Base-by-base conservation (phyloP, 495 filamentous ascomycete genomes). In the Massariosphaeria phaeospora region DNA sequence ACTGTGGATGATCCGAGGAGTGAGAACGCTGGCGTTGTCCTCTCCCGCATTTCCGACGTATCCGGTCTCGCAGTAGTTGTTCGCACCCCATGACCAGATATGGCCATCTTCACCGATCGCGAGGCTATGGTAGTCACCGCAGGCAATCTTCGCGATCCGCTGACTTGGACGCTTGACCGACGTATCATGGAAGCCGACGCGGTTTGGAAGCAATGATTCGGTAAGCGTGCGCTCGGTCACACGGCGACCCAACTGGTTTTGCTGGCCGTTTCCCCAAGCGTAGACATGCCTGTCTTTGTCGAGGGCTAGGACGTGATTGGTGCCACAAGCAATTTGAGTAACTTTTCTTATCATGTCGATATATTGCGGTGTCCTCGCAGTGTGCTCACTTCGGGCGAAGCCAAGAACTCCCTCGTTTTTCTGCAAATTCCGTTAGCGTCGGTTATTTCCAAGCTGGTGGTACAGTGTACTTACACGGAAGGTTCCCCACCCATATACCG, bases 61-160 rank as follows among this genome's bases (percentile, higher is more conserved):
- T 38, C 87, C 93, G 9, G 84, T 87, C 68, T 91, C 83, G 40
- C 84, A 86, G 65, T 85, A 95, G 66, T 83, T 88, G 72, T 96
- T 97, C 30, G 89, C 70, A 5, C 91, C 91, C 89, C 90, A 97
- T 18, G 83, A 75, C 69, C 79, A 91, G 51, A 93, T 82, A 26
- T 83, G 76, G 29, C 80, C 83, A 33, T 83, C 77, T 17, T 77
- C 73, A 69, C 85, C 82, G 53, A 95, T 75, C 35, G 89, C 87
- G 59, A 96, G 88, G 55, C 75, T 79, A 69, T 89, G 84, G 69
- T 85, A 84, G n/a, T 77, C 74, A 35, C 86, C 86, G 52, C 75
- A 76, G 6, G 71, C 75, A 39, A 91, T 73, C 39, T 74, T 67
- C 2, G 65, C 71, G 33, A 83, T 77, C 57, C 78, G 75, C 66